Percentiles rank a stretch among this genome's conserved stretches.
Conservation (phyloP, 2,329 filamentous ascomycete species). For the Colletotrichum acutatum region DNA sequence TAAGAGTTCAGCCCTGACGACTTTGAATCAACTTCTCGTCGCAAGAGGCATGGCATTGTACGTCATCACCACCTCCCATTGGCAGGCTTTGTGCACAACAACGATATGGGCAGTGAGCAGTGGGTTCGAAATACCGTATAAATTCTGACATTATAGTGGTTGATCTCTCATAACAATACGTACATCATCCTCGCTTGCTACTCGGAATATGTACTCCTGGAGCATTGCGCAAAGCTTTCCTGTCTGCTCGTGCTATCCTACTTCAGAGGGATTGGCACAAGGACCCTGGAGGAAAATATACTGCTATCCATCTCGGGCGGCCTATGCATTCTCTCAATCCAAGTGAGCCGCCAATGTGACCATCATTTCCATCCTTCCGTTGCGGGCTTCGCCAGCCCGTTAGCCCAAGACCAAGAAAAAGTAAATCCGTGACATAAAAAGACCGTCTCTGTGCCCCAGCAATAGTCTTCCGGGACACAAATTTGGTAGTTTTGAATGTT, state of each 20-base stretch:
- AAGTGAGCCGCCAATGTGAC: neutral
- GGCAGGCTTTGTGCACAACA: neutral
- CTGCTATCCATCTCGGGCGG: neutral
- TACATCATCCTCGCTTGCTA: constrained; percentile 25
- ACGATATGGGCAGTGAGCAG: neutral
- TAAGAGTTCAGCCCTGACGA: neutral
- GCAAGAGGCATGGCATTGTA: neutral
- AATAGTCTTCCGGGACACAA: neutral
- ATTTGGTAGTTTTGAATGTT: neutral
- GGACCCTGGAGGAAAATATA: neutral
- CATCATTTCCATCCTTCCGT: neutral
- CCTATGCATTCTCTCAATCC: constrained; percentile 1
- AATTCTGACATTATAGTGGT: constrained; percentile 35
- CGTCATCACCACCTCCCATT: neutral
- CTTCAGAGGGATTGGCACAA: neutral
- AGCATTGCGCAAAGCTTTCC: neutral
- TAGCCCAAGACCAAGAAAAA: neutral
- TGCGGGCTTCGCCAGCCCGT: neutral
- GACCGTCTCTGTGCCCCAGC: neutral
- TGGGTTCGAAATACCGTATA: constrained; percentile 7
- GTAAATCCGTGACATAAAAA: neutral
- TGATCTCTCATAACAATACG: constrained; percentile 36
- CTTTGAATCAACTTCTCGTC: neutral
- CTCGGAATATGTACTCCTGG: neutral
- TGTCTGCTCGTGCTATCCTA: constrained; percentile 9